Conservation (phyloP, 148 eudicot species). For the Fallopia convolvulus region DNA sequence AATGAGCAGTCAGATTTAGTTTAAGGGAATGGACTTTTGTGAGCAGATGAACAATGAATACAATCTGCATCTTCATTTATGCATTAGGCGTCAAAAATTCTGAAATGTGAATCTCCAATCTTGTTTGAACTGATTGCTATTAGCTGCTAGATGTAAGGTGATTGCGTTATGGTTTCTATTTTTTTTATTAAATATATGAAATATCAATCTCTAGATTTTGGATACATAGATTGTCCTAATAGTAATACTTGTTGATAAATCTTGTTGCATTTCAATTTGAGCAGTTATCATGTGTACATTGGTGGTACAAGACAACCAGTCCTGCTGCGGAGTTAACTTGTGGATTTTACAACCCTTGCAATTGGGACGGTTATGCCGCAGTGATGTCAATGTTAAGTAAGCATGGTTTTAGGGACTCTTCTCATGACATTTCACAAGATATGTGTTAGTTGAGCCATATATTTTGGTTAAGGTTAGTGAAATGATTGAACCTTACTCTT, state of each 20-base stretch:
- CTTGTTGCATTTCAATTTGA: slow-evolving; percentile 16
- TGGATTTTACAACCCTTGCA: slow-evolving; percentile 80
- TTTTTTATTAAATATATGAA: not conserved
- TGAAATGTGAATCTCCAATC: not conserved
- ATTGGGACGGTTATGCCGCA: slow-evolving; percentile 85
- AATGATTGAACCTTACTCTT: too few species aligned
- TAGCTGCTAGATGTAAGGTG: not conserved
- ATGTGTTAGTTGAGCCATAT: too few species aligned
- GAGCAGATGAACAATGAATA: not conserved
- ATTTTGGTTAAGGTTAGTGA: too few species aligned
- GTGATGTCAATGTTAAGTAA: slow-evolving; percentile 70
- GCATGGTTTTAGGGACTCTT: slow-evolving; percentile 37
- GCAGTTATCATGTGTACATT: slow-evolving; percentile 76
- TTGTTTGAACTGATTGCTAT: not conserved
- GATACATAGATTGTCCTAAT: not conserved
- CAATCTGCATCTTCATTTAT: not conserved
- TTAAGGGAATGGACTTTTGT: too few species aligned
- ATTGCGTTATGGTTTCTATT: not conserved
- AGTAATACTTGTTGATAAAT: not conserved
- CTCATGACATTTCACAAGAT: too few species aligned
- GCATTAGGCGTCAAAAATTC: not conserved
- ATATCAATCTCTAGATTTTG: not conserved
- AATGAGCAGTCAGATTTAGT: not conserved
- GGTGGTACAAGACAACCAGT: slow-evolving; percentile 98
- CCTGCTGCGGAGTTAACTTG: slow-evolving; percentile 97